These are phyloP conservation scores for Sugiyamaella novakii DNA, from an alignment of 1,139 yeast species.

Conservation along the genomic window DNA sequence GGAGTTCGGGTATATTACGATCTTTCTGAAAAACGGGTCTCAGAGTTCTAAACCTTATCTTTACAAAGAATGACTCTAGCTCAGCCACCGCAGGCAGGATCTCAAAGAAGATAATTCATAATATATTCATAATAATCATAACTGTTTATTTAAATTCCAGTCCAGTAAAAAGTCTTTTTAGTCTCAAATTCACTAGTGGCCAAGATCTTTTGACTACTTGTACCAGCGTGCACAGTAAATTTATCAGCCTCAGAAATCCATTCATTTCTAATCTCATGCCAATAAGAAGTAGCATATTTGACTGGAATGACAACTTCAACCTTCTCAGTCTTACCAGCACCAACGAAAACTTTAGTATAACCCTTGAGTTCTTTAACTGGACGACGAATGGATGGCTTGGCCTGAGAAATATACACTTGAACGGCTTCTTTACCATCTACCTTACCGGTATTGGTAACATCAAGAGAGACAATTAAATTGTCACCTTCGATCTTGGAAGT, in stretches of 20 bases:
- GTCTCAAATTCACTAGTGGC: conserved; percentile 35
- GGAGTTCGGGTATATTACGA: no score
- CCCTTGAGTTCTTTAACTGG: conserved; percentile 62
- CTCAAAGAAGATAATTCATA: no score
- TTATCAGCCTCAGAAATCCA: conserved; percentile 57
- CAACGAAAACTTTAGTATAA: conserved; percentile 52
- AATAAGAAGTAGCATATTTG: conserved; percentile 58
- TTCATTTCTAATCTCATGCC: conserved; percentile 51
- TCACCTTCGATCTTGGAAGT: conserved; percentile 35
- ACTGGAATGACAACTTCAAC: conserved; percentile 45
- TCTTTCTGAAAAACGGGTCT: no score
- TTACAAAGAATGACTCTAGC: no score
- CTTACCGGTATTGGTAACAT: conserved; percentile 50
- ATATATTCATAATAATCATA: no score
- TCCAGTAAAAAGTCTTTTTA: conserved; percentile 36
- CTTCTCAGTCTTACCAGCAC: conserved; percentile 47
- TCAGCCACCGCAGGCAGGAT: no score
- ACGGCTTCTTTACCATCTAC: conserved; percentile 51
- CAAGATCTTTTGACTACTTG: conserved; percentile 40
- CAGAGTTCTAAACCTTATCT: no score
- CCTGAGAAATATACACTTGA: conserved; percentile 51
- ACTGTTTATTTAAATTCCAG: conserved; percentile 30
- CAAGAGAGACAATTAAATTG: conserved; percentile 44
- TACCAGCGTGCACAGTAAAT: conserved; percentile 53
- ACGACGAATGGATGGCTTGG: conserved; percentile 48